phyloP scores from a whole-genome alignment of 1,284 basidiomycete species.

The Sanghuangporus sanghuang region DNA sequence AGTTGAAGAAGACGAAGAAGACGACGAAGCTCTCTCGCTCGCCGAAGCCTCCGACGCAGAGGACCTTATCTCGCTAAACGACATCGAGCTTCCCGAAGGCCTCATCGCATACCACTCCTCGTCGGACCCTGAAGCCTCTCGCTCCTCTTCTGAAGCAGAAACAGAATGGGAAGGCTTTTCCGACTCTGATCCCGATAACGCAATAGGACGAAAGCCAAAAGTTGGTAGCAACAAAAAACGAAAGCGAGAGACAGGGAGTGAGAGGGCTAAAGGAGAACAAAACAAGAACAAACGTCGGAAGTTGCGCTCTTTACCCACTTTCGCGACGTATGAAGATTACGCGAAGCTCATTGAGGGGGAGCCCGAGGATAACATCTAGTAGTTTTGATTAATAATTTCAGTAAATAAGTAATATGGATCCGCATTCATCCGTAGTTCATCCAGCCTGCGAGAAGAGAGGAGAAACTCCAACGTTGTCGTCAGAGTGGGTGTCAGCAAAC shows the following conservation, averaged over 20 bases:
- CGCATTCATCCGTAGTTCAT: too few relatives aligned
- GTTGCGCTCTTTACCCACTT: conserved; percentile 72
- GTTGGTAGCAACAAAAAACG: conserved; percentile 39
- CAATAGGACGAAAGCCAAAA: not conserved
- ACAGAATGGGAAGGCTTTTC: conserved; percentile 52
- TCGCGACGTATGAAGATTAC: conserved; percentile 95
- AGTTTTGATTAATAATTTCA: not conserved
- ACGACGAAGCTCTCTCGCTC: conserved; percentile 41
- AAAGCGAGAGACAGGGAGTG: conserved; percentile 30
- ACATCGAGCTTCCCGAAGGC: conserved; percentile 42
- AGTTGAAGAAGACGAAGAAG: conserved; percentile 27
- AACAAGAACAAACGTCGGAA: conserved; percentile 63
- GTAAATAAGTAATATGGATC: too few relatives aligned
- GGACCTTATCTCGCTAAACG: conserved; percentile 56
- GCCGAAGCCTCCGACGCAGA: conserved; percentile 67
- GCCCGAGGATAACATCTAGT: conserved; percentile 48
- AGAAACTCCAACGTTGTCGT: not conserved
- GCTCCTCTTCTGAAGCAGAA: conserved; percentile 31
- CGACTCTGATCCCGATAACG: not conserved
- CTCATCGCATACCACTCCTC: conserved; percentile 54
- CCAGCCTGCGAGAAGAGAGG: not conserved
- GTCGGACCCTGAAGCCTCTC: conserved; percentile 45
- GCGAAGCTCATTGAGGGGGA: conserved; percentile 87
- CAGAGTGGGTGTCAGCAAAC: too few relatives aligned
- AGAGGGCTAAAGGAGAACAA: conserved; percentile 37